Evolutionary conservation across 176 grass and related monocot species (phyloP).

Genomic region (Carex kokanica): DNA sequence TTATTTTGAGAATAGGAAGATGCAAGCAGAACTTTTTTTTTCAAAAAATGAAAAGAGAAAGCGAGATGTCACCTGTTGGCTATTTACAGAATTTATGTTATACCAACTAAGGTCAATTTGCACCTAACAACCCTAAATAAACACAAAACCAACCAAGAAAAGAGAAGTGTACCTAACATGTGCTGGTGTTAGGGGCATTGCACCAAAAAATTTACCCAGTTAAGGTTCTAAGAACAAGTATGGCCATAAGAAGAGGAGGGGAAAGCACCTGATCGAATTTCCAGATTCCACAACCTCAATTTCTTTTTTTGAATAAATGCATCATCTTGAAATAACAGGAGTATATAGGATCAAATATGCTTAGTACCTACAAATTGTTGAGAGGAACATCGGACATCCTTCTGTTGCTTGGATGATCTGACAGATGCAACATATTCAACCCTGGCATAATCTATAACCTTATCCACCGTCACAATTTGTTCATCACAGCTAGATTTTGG

Average conservation of each 20-base stretch:
- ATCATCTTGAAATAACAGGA: background rate
- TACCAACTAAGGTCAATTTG: background rate
- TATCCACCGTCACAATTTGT: conserved; percentile 32
- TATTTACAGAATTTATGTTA: background rate
- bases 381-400: conserved; percentile 35
- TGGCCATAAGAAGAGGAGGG: background rate
- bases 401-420: conserved; percentile 33
- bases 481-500: conserved; percentile 38
- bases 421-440: conserved; percentile 35
- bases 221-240: background rate
- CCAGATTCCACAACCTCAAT: background rate
- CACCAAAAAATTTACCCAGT: background rate
- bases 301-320: conserved; percentile 27
- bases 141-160: background rate
- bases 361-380: conserved; percentile 34
- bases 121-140: background rate
- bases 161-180: background rate
- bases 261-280: background rate
- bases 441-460: conserved; percentile 50
- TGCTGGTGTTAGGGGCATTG: background rate
- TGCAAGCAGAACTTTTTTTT: too few relatives aligned
- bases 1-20: too few relatives aligned
- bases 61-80: background rate
- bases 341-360: conserved; percentile 11
- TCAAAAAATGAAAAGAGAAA: background rate